Evolutionary conservation across 768 basidiomycete species (phyloP).

Genomic region (Cubamyces lactineus): DNA sequence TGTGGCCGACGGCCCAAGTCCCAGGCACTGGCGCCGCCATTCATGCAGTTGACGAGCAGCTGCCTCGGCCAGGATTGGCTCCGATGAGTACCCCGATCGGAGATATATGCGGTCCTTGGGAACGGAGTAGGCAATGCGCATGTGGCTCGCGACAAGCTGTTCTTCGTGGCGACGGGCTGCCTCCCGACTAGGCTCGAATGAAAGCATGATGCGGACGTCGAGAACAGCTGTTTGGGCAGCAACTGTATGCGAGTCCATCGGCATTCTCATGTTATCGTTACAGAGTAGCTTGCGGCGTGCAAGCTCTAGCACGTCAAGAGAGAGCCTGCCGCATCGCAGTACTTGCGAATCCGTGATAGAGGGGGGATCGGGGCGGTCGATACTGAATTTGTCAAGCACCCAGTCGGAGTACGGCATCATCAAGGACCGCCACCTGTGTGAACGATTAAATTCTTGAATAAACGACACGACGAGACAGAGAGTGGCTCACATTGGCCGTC

Average conservation of each 20-base stretch:
- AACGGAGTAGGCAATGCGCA: constrained; percentile 35
- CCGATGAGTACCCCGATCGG: constrained; percentile 37
- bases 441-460: too few relatives aligned
- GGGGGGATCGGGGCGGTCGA: not conserved
- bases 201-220: constrained; percentile 24
- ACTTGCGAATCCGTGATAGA: too few relatives aligned
- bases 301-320: not conserved
- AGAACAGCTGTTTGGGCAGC: not conserved
- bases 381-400: not conserved
- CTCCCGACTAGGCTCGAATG: constrained; percentile 18
- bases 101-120: constrained; percentile 32
- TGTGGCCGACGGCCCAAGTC: not conserved
- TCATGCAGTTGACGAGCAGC: constrained; percentile 25
- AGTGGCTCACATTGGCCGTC: constrained; percentile 22
- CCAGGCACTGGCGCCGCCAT: not conserved
- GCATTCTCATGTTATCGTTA: not conserved
- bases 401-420: not conserved
- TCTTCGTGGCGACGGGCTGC: constrained; percentile 5
- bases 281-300: constrained; percentile 5
- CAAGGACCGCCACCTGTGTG: constrained; percentile 16
- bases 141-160: constrained; percentile 33
- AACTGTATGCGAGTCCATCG: not conserved
- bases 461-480: not conserved
- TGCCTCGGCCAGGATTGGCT: constrained; percentile 41
- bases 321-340: not conserved